A percentile compares a stretch with the other conserved stretches of the same genome.
These are phyloP conservation scores for Austroboletus novae-zelandiae DNA, from an alignment of 1,284 basidiomycete genomes.

Conservation along the genomic window DNA sequence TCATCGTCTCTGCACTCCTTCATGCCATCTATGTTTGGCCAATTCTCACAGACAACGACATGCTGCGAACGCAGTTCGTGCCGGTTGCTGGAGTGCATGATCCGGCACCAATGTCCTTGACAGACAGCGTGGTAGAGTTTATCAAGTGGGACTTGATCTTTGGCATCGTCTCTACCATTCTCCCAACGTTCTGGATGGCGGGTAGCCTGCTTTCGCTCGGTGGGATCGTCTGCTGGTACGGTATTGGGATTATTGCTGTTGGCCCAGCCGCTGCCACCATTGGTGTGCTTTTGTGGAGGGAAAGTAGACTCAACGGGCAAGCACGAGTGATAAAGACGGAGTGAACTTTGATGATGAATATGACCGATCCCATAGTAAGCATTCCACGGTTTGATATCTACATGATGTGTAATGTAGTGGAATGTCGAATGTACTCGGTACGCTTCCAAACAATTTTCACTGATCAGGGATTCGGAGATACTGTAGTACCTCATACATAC, in stretches of 20 bases:
- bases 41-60: constrained; percentile 21
- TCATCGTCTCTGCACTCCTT: constrained; percentile 35
- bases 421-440: too few species aligned
- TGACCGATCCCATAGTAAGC: too few species aligned
- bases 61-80: constrained; percentile 28
- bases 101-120: constrained; percentile 16
- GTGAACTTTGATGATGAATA: background rate
- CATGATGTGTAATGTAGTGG: too few species aligned
- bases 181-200: constrained; percentile 45
- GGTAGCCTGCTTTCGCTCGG: constrained; percentile 6
- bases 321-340: background rate
- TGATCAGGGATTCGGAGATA: too few species aligned
- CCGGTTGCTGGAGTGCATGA: constrained; percentile 27
- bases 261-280: constrained; percentile 46
- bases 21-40: constrained; percentile 39
- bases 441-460: too few species aligned
- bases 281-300: constrained; percentile 44
- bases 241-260: constrained; percentile 32
- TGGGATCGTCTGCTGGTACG: constrained; percentile 37
- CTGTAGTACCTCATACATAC: too few species aligned
- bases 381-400: too few species aligned
- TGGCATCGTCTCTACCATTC: constrained; percentile 32
- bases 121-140: constrained; percentile 34
- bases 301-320: constrained; percentile 15
- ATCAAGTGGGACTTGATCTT: constrained; percentile 47